phyloP scores from a whole-genome alignment of 1,139 yeast genomes.

The Suhomyces kunorum region DNA sequence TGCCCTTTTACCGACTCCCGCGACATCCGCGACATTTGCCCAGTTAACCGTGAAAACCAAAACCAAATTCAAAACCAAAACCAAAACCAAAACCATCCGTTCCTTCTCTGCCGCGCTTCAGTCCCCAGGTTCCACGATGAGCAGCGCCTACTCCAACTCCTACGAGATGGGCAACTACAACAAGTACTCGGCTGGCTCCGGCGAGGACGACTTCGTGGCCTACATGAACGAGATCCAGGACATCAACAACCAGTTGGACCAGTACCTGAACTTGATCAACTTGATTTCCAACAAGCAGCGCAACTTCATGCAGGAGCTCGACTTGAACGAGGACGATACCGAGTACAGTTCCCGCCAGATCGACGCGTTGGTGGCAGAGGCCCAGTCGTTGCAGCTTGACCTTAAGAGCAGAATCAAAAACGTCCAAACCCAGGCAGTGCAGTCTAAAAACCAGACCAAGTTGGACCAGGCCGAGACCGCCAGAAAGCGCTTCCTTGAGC shows the following conservation, averaged over 20 bases:
- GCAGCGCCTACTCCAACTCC: conserved; percentile 30
- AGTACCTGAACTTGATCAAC: conserved; percentile 74
- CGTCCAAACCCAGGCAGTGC: conserved; percentile 64
- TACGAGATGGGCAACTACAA: conserved; percentile 40
- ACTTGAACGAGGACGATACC: conserved; percentile 74
- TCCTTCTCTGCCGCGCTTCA: neutral
- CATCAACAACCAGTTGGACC: conserved; percentile 77
- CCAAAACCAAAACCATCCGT: too few species aligned
- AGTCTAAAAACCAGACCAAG: conserved; percentile 74
- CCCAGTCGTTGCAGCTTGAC: conserved; percentile 72
- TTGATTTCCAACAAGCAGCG: conserved; percentile 81
- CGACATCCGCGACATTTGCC: conserved; percentile 12
- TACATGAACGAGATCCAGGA: conserved; percentile 84
- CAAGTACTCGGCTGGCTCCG: conserved; percentile 27
- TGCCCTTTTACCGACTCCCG: too few species aligned
- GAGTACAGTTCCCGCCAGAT: conserved; percentile 72
- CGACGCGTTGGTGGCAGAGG: conserved; percentile 75
- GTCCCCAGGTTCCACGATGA: conserved; percentile 17
- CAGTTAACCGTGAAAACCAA: conserved; percentile 16
- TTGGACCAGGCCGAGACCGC: conserved; percentile 88
- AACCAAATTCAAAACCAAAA: conserved; percentile 3
- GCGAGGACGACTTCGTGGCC: conserved; percentile 62
- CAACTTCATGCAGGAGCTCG: conserved; percentile 75
- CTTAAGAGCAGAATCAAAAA: conserved; percentile 76
- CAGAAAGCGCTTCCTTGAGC: conserved; percentile 79